A percentile compares a stretch with the other conserved stretches of the same genome.
Evolutionary conservation across 129 eudicot genomes (phyloP).

Genomic region (Glebionis coronaria): DNA sequence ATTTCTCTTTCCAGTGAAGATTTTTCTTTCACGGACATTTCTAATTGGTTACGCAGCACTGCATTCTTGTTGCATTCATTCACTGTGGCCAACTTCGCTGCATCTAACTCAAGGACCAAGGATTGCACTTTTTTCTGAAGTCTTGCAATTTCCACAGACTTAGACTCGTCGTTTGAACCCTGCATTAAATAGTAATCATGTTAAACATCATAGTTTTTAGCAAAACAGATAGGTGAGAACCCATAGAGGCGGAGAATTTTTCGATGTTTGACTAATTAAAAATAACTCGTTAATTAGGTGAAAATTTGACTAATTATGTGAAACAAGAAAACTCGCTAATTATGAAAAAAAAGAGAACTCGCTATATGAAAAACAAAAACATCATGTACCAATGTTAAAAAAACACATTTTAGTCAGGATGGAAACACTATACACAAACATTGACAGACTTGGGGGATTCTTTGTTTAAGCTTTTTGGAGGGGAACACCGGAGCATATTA

Average conservation of each 20-base stretch:
- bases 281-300: neutral
- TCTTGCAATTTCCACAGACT: conserved; percentile 69
- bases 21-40: conserved; percentile 70
- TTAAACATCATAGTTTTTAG: neutral
- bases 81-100: conserved; percentile 73
- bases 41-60: conserved; percentile 60
- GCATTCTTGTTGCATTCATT: conserved; percentile 79
- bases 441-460: no score
- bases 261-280: neutral
- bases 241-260: neutral
- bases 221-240: conserved; percentile 1
- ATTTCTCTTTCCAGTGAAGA: conserved; percentile 66
- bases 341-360: no score
- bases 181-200: conserved; percentile 29
- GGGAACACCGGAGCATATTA: no score
- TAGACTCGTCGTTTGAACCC: conserved; percentile 84
- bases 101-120: conserved; percentile 63
- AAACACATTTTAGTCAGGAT: no score
- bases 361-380: no score
- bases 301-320: neutral
- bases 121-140: conserved; percentile 75
- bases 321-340: no score
- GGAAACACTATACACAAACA: no score
- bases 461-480: no score
- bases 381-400: no score